These are phyloP conservation scores for Wickerhamiella musiphila DNA, from an alignment of 805 yeast species.

Conservation along the genomic window DNA sequence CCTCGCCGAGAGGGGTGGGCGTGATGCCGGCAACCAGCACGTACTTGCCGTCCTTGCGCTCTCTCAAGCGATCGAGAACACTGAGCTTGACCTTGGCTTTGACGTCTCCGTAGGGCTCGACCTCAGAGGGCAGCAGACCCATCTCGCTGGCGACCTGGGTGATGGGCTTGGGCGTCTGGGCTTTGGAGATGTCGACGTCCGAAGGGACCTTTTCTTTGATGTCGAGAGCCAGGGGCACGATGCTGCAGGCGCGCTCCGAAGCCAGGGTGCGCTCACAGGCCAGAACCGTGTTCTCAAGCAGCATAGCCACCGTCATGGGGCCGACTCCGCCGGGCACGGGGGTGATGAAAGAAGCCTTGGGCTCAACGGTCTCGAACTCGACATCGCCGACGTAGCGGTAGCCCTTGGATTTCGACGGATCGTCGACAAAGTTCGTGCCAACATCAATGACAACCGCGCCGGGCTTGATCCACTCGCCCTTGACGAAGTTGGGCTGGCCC, in stretches of 20 bases:
- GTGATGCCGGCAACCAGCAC: conserved; percentile 93
- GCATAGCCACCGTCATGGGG: conserved; percentile 98
- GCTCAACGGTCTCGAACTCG: conserved; percentile 51
- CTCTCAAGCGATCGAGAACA: conserved; percentile 47
- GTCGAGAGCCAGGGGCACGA: conserved; percentile 39
- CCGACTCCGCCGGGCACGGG: conserved; percentile 99
- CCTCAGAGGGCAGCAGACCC: conserved; percentile 61
- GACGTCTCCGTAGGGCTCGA: conserved; percentile 75
- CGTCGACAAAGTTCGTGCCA: conserved; percentile 81
- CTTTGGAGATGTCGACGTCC: conserved; percentile 77
- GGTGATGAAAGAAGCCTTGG: conserved; percentile 54
- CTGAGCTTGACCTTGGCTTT: conserved; percentile 75
- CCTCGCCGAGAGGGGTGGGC: conserved; percentile 97
- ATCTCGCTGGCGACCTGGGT: conserved; percentile 58
- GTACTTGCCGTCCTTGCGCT: conserved; percentile 60
- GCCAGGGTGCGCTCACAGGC: conserved; percentile 43
- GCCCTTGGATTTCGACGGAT: conserved; percentile 58
- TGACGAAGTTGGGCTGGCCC: conserved; percentile 69
- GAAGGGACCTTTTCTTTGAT: conserved; percentile 62
- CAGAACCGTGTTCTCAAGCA: conserved; percentile 61
- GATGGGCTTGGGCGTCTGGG: conserved; percentile 75
- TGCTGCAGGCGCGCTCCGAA: conserved; percentile 26
- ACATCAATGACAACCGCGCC: conserved; percentile 85
- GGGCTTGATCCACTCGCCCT: conserved; percentile 74
- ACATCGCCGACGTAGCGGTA: conserved; percentile 87